These are phyloP conservation scores for Uronychia binucleata DNA, from an alignment of 73 alveolate genomes.

Conservation along the genomic window DNA sequence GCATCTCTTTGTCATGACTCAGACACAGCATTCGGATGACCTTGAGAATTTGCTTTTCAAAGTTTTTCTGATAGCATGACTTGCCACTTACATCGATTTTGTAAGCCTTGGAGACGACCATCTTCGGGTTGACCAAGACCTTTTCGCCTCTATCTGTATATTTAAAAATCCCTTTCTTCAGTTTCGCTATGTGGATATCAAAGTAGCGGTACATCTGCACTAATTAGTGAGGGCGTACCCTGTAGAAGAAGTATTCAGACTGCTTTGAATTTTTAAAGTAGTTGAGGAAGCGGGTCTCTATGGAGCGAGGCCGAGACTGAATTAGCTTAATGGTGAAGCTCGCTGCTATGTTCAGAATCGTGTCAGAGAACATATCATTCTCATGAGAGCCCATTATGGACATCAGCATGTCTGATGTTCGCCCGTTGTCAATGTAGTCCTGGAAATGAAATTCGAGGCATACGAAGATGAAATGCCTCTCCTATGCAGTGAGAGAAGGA, in stretches of 20 bases:
- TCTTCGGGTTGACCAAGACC: not conserved
- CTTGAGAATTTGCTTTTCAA: constrained; percentile 19
- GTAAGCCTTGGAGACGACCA: not conserved
- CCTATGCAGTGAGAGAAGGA: too few species aligned
- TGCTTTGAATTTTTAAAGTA: not conserved
- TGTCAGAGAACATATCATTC: not conserved
- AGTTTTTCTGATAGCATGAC: not conserved
- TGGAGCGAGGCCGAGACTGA: not conserved
- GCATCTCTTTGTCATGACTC: not conserved
- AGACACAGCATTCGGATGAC: not conserved
- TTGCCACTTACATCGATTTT: not conserved
- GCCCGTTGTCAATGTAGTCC: constrained; percentile 6
- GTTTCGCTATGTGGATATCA: constrained; percentile 10
- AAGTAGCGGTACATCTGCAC: constrained; percentile 4
- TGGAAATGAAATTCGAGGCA: too few species aligned
- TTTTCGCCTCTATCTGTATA: not conserved
- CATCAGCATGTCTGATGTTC: constrained; percentile 2
- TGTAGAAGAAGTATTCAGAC: constrained; percentile 23
- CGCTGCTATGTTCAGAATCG: constrained; percentile 8
- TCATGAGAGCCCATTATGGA: not conserved
- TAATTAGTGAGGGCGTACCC: not conserved
- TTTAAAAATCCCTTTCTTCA: not conserved
- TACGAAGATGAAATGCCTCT: too few species aligned
- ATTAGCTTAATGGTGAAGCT: constrained; percentile 3
- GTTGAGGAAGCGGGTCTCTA: not conserved